Evolutionary conservation across 805 yeast genomes (phyloP), one percentile per base, ranked within the genome.

Genomic region (Kuraishia molischiana): DNA sequence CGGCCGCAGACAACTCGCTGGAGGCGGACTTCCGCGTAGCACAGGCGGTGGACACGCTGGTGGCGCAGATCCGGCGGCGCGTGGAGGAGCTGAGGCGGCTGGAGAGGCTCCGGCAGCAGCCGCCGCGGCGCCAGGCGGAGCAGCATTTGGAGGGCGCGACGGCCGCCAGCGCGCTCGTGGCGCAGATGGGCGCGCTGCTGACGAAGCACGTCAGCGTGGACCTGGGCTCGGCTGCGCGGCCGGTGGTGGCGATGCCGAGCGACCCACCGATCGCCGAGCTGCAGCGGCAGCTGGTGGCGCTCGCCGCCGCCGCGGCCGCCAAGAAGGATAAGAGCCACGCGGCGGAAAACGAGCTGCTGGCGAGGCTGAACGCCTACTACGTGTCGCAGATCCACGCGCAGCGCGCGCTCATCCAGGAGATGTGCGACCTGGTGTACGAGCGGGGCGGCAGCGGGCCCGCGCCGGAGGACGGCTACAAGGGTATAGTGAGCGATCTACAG

Each of bases 201-300:
- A 42, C 53, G 3, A 48, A 45, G 35, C 51, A 54, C 29, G 38
- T 58, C 18, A 53, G 50, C 30, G 40, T 52, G 6, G 54, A 52
- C 15, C 21, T 53, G 36, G 18, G 30, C 37, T n/a, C 39, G 13
- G 41, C 40, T 8, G 8, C 26, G 8, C 11, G 8, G 26, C 10
- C 10, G 26, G 10, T 5, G 33, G 24, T 54, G 4, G 47, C 44
- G 13, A 45, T 52, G 14, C 48, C 55, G 10, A 54, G 53, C 6
- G 50, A 50, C 13, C 48, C 49, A 5, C 40, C 44, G 32, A 53
- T 58, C 19, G 46, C 44, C 28, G 48, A 50, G 14, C 31, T 56
- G 10, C 61, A 58, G 31, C 62, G 58, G 34, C 44, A 51, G 13
- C 38, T 58, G 11, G 61, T 56, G 35, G 28, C 55, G 19, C 39